A percentile compares a stretch with the other conserved stretches of the same genome.
Evolutionary conservation across 1,139 yeast genomes (phyloP).

Genomic region (Pichiaceae sp.): DNA sequence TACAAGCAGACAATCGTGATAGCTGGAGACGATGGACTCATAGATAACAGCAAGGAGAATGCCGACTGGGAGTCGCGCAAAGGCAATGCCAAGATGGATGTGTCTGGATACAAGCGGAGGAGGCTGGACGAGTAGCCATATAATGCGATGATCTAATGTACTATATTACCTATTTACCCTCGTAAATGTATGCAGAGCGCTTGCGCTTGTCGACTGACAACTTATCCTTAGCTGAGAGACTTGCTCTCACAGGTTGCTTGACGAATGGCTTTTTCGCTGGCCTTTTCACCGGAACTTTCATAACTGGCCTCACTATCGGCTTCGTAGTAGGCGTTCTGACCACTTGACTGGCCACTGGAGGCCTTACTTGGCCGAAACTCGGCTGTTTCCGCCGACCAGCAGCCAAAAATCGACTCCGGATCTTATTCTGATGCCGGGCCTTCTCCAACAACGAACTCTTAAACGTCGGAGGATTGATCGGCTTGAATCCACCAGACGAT

Average conservation of each 20-base stretch:
- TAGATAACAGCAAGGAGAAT: conserved; percentile 21
- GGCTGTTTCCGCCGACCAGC: background rate
- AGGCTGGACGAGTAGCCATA: conserved; percentile 9
- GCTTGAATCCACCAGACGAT: background rate
- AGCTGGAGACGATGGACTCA: conserved; percentile 32
- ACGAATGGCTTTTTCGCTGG: no score
- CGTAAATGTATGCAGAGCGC: background rate
- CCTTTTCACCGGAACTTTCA: no score
- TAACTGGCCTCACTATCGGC: conserved; percentile 4
- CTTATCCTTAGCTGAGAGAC: conserved; percentile 1
- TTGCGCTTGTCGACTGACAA: background rate
- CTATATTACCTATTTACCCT: background rate
- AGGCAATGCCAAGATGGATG: conserved; percentile 19
- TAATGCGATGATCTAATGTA: background rate
- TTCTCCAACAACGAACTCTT: conserved; percentile 22
- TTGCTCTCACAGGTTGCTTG: no score
- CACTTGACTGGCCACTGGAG: no score
- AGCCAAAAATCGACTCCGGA: conserved; percentile 1
- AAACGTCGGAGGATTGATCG: conserved; percentile 7
- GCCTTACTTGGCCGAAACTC: no score
- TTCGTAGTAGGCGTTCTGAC: background rate
- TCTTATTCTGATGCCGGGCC: conserved; percentile 21
- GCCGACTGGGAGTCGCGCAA: conserved; percentile 5
- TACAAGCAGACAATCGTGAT: conserved; percentile 58
- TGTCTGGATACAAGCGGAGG: conserved; percentile 20